Evolutionary conservation across 495 filamentous ascomycete genomes (phyloP).

Genomic region (Pyrenula massariospora): DNA sequence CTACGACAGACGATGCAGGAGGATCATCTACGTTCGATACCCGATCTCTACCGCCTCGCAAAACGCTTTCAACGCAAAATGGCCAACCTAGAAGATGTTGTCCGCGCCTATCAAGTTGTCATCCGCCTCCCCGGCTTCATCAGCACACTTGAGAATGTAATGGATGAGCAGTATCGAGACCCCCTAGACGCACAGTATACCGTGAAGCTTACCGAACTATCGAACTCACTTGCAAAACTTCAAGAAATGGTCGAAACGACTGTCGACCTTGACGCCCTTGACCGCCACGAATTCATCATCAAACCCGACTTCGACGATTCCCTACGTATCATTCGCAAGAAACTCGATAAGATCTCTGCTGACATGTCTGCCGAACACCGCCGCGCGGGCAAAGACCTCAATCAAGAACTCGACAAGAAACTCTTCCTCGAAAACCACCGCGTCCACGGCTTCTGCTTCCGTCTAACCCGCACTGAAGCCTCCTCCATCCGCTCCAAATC

Average conservation of each 20-base stretch:
- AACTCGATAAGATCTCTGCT: conserved; percentile 70
- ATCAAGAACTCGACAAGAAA: conserved; percentile 93
- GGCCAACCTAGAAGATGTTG: conserved; percentile 90
- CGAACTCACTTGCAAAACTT: conserved; percentile 70
- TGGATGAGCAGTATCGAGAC: conserved; percentile 89
- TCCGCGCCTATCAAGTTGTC: conserved; percentile 86
- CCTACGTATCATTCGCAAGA: conserved; percentile 76
- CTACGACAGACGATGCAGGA: conserved; percentile 96
- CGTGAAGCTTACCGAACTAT: conserved; percentile 62
- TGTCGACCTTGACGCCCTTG: conserved; percentile 87
- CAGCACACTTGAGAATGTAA: conserved; percentile 76
- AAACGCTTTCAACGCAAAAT: conserved; percentile 89
- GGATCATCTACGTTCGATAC: conserved; percentile 86
- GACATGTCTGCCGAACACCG: conserved; percentile 80
- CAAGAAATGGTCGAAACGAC: conserved; percentile 99
- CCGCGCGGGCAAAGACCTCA: conserved; percentile 67
- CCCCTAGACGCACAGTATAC: conserved; percentile 84
- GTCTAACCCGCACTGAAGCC: conserved; percentile 82
- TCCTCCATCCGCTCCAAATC: conserved; percentile 85
- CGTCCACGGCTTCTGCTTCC: conserved; percentile 94
- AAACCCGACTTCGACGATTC: conserved; percentile 96
- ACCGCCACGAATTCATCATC: conserved; percentile 97
- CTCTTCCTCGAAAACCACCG: conserved; percentile 95
- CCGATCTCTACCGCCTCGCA: conserved; percentile 84
- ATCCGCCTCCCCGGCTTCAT: conserved; percentile 88